phyloP scores from a whole-genome alignment of 2,329 filamentous ascomycete species.

The Hypoxylon rubiginosum region DNA sequence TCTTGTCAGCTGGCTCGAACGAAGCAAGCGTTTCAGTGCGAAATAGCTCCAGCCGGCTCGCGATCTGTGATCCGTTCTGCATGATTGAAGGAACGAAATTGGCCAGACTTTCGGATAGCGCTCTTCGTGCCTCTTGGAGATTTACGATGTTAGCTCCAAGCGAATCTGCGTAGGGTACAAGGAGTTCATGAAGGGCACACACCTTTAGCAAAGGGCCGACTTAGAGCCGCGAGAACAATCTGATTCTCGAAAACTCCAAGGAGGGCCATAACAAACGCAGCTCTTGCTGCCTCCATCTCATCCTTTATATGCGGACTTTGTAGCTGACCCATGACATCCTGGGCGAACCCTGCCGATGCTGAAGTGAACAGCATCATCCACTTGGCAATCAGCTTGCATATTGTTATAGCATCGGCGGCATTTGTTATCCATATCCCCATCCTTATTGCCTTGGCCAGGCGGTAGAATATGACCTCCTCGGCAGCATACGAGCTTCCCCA shows the following conservation, averaged over 20 bases:
- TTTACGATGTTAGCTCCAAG: slow-evolving; percentile 22
- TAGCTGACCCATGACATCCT: slow-evolving; percentile 62
- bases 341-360: slow-evolving; percentile 62
- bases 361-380: slow-evolving; percentile 72
- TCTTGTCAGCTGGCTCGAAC: slow-evolving; percentile 68
- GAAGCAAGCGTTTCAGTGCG: slow-evolving; percentile 68
- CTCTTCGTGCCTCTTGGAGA: slow-evolving; percentile 60
- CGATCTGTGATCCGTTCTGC: slow-evolving; percentile 68
- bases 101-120: slow-evolving; percentile 64
- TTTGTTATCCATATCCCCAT: slow-evolving; percentile 64
- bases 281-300: slow-evolving; percentile 71
- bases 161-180: slow-evolving; percentile 35
- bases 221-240: slow-evolving; percentile 66
- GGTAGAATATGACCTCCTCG: slow-evolving; percentile 94
- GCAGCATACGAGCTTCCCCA: slow-evolving; percentile 72
- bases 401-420: slow-evolving; percentile 62
- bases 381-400: slow-evolving; percentile 64
- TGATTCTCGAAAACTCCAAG: slow-evolving; percentile 72
- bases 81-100: slow-evolving; percentile 69
- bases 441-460: slow-evolving; percentile 88
- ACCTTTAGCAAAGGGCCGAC: slow-evolving; percentile 67
- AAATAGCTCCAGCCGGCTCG: slow-evolving; percentile 68
- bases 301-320: slow-evolving; percentile 62
- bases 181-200: slow-evolving; percentile 42
- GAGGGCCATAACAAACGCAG: slow-evolving; percentile 74